Conservation (phyloP, 495 filamentous ascomycete genomes). For the Penicillium manginii region DNA sequence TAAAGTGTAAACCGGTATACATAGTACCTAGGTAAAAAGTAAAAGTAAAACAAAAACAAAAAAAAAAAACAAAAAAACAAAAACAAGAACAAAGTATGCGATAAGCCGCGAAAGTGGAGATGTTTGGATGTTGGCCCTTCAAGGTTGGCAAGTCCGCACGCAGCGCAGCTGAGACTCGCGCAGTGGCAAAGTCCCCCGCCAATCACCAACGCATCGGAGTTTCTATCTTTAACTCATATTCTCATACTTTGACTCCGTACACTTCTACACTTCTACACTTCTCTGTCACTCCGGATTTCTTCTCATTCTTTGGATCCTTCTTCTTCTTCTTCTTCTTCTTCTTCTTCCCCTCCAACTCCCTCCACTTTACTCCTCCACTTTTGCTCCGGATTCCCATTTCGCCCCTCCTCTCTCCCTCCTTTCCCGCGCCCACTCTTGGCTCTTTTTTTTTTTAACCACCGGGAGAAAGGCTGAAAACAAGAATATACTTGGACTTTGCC, state of each 20-base stretch:
- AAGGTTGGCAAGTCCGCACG: too few relatives aligned
- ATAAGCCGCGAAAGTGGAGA: too few relatives aligned
- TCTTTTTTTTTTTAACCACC: background rate
- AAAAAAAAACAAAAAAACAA: background rate
- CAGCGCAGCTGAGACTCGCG: too few relatives aligned
- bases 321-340: background rate
- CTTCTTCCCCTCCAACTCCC: background rate
- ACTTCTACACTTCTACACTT: too few relatives aligned
- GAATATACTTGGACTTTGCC: background rate
- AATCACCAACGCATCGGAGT: too few relatives aligned
- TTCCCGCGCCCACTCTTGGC: background rate
- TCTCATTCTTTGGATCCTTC: too few relatives aligned
- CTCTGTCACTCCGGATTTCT: too few relatives aligned
- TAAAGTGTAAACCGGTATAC: too few relatives aligned
- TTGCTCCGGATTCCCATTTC: background rate
- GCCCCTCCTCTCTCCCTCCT: background rate
- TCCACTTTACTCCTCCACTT: background rate
- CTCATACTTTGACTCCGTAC: too few relatives aligned
- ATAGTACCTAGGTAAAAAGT: background rate
- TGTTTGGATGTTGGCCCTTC: too few relatives aligned
- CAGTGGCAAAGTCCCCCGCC: too few relatives aligned
- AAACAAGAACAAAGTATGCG: background rate
- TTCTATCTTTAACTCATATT: too few relatives aligned
- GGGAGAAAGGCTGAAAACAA: background rate
- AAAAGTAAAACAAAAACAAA: background rate